Conservation (phyloP, 1,284 basidiomycete species). For the Boletellus deceptivus region DNA sequence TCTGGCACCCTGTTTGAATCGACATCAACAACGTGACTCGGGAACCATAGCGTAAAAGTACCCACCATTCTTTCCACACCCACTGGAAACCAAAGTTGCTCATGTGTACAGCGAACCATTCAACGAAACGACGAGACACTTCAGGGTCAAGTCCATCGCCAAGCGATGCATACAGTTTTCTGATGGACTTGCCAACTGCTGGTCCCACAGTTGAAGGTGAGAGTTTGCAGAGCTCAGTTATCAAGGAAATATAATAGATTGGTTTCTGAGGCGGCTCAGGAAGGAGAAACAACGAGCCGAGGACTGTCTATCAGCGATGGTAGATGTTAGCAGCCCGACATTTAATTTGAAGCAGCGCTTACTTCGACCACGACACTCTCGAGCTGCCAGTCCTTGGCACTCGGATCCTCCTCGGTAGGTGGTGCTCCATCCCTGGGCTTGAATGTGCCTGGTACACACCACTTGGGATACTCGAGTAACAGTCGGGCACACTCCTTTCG, state of each 20-base stretch:
- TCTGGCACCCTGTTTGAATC: conserved; percentile 74
- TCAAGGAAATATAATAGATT: conserved; percentile 85
- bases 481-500: conserved; percentile 91
- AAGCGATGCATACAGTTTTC: conserved; percentile 79
- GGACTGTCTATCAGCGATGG: conserved; percentile 53
- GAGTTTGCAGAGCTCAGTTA: conserved; percentile 92
- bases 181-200: conserved; percentile 92
- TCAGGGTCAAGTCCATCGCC: conserved; percentile 85
- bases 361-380: conserved; percentile 83
- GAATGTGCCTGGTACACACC: conserved; percentile 84
- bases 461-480: conserved; percentile 85
- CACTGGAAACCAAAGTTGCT: conserved; percentile 98
- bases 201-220: conserved; percentile 92
- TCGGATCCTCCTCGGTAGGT: conserved; percentile 44
- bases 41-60: conserved; percentile 7
- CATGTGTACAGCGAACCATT: conserved; percentile 97
- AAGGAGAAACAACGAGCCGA: conserved; percentile 75
- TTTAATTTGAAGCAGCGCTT: not conserved
- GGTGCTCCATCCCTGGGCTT: conserved; percentile 64
- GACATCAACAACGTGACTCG: not conserved
- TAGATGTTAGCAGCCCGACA: not conserved
- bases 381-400: conserved; percentile 70
- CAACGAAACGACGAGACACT: conserved; percentile 75
- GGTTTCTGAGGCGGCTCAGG: conserved; percentile 78
- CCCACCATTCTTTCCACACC: conserved; percentile 99